Conservation (phyloP, 805 yeast genomes). For the Soucietia sequanensis region DNA sequence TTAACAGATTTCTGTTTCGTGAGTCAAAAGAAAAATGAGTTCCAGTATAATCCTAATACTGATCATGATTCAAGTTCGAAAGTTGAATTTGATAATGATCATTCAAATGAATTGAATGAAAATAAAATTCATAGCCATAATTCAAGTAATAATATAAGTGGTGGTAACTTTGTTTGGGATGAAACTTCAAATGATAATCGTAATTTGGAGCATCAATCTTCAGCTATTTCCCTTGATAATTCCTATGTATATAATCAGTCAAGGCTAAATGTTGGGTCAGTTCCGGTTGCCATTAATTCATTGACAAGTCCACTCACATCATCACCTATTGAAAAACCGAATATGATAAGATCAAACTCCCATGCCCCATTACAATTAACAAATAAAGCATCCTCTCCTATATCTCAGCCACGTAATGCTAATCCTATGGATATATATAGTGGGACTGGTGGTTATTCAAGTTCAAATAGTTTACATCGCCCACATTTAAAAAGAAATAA, state of each 20-base stretch:
- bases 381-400: constrained; percentile 20
- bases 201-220: background rate
- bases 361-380: constrained; percentile 12
- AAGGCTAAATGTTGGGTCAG: constrained; percentile 9
- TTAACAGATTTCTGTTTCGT: constrained; percentile 50
- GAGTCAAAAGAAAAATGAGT: constrained; percentile 48
- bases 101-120: constrained; percentile 9
- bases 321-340: constrained; percentile 20
- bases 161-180: constrained; percentile 4
- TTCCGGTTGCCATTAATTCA: constrained; percentile 14
- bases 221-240: background rate
- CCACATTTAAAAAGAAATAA: constrained; percentile 32
- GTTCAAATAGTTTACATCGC: constrained; percentile 6
- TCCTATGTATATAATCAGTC: background rate
- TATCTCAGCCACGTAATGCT: constrained; percentile 9
- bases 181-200: background rate
- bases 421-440: constrained; percentile 2
- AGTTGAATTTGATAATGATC: constrained; percentile 3
- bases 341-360: constrained; percentile 16
- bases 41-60: constrained; percentile 19
- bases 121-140: constrained; percentile 10
- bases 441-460: background rate
- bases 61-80: constrained; percentile 4
- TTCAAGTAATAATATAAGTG: constrained; percentile 7
- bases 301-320: constrained; percentile 9